These are phyloP conservation scores for Sungouiozyma ichnusensis DNA, from an alignment of 805 yeast genomes.

Conservation along the genomic window DNA sequence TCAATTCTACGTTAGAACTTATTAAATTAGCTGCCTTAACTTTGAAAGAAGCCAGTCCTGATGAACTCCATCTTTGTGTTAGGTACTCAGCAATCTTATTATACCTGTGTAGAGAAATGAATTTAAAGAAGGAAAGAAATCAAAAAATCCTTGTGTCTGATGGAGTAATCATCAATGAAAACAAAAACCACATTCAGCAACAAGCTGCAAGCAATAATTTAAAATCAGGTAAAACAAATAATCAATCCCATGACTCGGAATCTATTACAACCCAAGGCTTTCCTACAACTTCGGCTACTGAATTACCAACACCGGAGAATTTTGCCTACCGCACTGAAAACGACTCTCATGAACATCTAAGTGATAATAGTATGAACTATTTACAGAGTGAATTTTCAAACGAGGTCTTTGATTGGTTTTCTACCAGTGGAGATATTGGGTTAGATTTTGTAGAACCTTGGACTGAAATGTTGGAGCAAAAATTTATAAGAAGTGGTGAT, in stretches of 20 bases:
- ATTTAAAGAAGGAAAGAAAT: slow-evolving; percentile 29
- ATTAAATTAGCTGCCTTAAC: slow-evolving; percentile 66
- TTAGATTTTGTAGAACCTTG: slow-evolving; percentile 62
- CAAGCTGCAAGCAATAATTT: not conserved
- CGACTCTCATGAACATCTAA: not conserved
- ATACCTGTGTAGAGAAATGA: slow-evolving; percentile 70
- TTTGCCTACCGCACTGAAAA: not conserved
- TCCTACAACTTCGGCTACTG: too few species aligned
- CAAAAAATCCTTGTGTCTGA: slow-evolving; percentile 4
- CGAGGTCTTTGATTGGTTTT: slow-evolving; percentile 41
- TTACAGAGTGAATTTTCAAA: slow-evolving; percentile 7
- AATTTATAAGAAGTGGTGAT: slow-evolving; percentile 31
- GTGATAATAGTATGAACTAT: not conserved
- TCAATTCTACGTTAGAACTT: slow-evolving; percentile 57
- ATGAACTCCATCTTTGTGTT: slow-evolving; percentile 74
- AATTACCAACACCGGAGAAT: not conserved
- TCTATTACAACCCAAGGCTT: too few species aligned
- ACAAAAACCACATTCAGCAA: not conserved
- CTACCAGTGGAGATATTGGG: slow-evolving; percentile 40
- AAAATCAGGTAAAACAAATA: not conserved
- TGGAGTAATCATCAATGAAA: slow-evolving; percentile 6
- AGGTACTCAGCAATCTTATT: slow-evolving; percentile 67
- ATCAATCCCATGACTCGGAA: too few species aligned
- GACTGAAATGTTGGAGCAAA: slow-evolving; percentile 71
- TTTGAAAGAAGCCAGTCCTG: slow-evolving; percentile 76